Conservation (phyloP, 2,329 filamentous ascomycete genomes). For the Alternaria triticina region DNA sequence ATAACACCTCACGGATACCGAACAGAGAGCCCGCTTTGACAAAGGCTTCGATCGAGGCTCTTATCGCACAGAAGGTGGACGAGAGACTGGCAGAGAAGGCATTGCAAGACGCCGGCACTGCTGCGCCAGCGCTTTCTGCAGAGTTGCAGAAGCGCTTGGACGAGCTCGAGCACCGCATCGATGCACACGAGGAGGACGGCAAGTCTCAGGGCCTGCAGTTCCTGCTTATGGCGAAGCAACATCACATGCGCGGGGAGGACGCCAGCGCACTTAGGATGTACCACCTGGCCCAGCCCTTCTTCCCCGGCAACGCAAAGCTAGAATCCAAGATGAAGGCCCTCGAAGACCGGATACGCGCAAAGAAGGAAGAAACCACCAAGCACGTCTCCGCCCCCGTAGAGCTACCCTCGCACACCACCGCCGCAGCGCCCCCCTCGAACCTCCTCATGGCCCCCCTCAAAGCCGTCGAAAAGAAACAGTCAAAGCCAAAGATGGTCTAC, state of each 20-base stretch:
- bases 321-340: slow-evolving; percentile 61
- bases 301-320: slow-evolving; percentile 84
- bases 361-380: slow-evolving; percentile 40
- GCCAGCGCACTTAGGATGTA: slow-evolving; percentile 82
- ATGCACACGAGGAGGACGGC: slow-evolving; percentile 71
- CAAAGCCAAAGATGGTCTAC: slow-evolving; percentile 20
- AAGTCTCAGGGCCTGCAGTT: slow-evolving; percentile 84
- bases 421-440: slow-evolving; percentile 23
- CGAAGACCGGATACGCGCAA: slow-evolving; percentile 57
- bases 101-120: slow-evolving; percentile 60
- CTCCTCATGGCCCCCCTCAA: slow-evolving; percentile 48
- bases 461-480: slow-evolving; percentile 27
- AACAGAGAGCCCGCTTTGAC: slow-evolving; percentile 50
- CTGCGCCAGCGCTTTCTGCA: slow-evolving; percentile 66
- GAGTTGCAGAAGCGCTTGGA: slow-evolving; percentile 83
- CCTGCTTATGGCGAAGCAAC: slow-evolving; percentile 88
- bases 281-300: slow-evolving; percentile 81
- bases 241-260: slow-evolving; percentile 83
- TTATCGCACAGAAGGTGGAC: slow-evolving; percentile 90
- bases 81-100: slow-evolving; percentile 84
- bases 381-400: slow-evolving; percentile 20
- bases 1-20: slow-evolving; percentile 41
- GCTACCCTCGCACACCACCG: slow-evolving; percentile 22
- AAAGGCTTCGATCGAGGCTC: slow-evolving; percentile 79
- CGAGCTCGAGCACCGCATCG: slow-evolving; percentile 84